phyloP scores from a whole-genome alignment of 1,284 basidiomycete genomes.

The Leccinum subatratum region DNA sequence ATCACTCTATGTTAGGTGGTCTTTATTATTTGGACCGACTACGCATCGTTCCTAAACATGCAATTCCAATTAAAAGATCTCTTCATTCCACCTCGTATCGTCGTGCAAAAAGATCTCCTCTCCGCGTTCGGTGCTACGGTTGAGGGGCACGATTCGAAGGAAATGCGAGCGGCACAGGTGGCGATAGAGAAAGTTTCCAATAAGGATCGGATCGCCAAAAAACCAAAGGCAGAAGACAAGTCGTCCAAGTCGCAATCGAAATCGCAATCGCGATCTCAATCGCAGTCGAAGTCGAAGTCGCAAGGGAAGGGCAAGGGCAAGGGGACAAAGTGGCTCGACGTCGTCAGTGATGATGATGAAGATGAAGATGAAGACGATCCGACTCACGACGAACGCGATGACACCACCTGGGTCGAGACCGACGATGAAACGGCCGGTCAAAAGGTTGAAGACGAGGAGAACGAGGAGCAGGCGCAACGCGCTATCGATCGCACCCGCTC shows the following conservation, averaged over 20 bases:
- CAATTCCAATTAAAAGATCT: neutral
- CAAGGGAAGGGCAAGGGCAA: neutral
- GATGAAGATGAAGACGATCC: neutral
- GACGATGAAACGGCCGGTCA: neutral
- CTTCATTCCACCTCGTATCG: neutral
- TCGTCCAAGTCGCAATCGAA: too few species aligned
- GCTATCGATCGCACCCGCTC: neutral
- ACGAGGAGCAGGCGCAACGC: neutral
- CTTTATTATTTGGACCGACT: neutral
- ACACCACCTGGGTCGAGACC: neutral
- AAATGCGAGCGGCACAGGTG: neutral
- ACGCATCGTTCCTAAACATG: constrained; percentile 1
- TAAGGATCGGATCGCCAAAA: neutral
- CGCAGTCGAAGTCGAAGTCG: too few species aligned
- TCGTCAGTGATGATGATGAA: neutral
- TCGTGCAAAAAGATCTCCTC: neutral
- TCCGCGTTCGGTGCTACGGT: neutral
- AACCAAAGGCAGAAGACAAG: too few species aligned
- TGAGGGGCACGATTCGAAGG: neutral
- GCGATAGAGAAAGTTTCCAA: neutral
- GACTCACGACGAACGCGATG: neutral
- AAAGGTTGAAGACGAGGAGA: neutral
- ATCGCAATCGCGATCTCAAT: too few species aligned
- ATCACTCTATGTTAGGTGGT: neutral
- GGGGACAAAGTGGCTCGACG: neutral